Percentiles rank a stretch among this genome's conserved stretches.
phyloP scores from a whole-genome alignment of 495 filamentous ascomycete genomes.

The Daldinia decipiens region DNA sequence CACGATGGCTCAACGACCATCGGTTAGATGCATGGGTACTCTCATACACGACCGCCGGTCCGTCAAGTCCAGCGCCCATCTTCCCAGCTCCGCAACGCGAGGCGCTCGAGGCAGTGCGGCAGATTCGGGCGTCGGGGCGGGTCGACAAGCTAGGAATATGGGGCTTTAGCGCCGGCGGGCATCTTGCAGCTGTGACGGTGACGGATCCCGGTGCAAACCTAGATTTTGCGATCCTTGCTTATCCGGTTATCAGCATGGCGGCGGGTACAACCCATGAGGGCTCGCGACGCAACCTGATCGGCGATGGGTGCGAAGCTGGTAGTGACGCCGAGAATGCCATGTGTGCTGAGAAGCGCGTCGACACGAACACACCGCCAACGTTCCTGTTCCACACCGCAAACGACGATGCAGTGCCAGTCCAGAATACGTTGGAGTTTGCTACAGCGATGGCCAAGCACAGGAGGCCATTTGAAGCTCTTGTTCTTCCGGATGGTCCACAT shows the following conservation, averaged over 20 bases:
- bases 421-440: conserved; percentile 28
- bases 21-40: conserved; percentile 31
- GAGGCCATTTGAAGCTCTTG: conserved; percentile 18
- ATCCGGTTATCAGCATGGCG: conserved; percentile 31
- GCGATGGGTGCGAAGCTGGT: conserved; percentile 11
- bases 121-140: conserved; percentile 14
- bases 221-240: conserved; percentile 30
- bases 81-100: conserved; percentile 11
- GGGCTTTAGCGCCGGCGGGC: conserved; percentile 35
- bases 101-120: conserved; percentile 12
- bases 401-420: conserved; percentile 21
- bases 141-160: conserved; percentile 32
- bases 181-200: conserved; percentile 31
- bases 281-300: conserved; percentile 22
- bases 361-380: conserved; percentile 25
- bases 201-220: conserved; percentile 7
- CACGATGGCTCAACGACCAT: conserved; percentile 27
- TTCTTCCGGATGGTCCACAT: conserved; percentile 25
- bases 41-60: conserved; percentile 20
- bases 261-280: conserved; percentile 5
- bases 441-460: conserved; percentile 15
- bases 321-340: conserved; percentile 10
- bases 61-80: neutral
- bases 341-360: conserved; percentile 28
- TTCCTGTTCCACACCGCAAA: conserved; percentile 35